Conservation (phyloP, 305 asterid species). For the Rubia peregrina region DNA sequence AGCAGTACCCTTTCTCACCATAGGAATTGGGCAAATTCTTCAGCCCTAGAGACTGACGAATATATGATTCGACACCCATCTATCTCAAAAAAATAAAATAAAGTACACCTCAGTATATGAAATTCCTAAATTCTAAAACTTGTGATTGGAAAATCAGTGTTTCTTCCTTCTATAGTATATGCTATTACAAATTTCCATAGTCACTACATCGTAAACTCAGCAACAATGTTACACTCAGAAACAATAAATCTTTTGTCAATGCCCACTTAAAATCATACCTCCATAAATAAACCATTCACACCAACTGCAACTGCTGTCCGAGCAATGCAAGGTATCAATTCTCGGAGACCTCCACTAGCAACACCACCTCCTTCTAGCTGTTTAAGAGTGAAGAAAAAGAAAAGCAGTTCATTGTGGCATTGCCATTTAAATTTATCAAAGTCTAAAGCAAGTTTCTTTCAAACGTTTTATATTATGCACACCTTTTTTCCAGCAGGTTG, state of each 20-base stretch:
- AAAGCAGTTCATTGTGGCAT: neutral
- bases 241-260: neutral
- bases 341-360: slow-evolving; percentile 99
- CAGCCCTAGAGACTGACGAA: neutral
- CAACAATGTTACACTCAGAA: neutral
- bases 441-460: neutral
- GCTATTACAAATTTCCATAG: neutral
- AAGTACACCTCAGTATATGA: neutral
- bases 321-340: slow-evolving; percentile 92
- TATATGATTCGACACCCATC: neutral
- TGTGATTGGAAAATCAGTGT: neutral
- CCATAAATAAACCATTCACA: slow-evolving; percentile 90
- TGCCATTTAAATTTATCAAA: neutral
- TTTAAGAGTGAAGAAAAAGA: slow-evolving; percentile 12
- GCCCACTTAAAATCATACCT: slow-evolving; percentile 29
- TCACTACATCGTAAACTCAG: neutral
- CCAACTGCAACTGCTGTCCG: slow-evolving; percentile 98
- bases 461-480: neutral
- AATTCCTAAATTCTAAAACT: neutral
- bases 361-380: slow-evolving; percentile 99
- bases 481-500: slow-evolving; percentile 99
- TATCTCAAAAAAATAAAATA: neutral
- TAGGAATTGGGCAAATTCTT: neutral
- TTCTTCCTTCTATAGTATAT: neutral
- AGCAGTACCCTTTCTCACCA: neutral